phyloP scores from a whole-genome alignment of 192 early-diverging fungal genomes.

The Dissophora ornata region DNA sequence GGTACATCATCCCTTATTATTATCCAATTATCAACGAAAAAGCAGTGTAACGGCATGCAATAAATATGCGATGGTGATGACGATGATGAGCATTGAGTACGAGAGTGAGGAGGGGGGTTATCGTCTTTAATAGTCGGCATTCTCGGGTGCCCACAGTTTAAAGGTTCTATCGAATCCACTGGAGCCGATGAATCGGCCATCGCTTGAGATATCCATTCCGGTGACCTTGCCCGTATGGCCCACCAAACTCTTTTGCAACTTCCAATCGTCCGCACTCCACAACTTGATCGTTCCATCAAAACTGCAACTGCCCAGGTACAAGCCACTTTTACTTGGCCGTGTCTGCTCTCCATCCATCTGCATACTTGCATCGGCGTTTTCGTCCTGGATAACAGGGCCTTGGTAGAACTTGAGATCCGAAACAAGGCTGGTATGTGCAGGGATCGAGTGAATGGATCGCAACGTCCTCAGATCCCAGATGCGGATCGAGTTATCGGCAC shows the following conservation, averaged over 20 bases:
- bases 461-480: conserved; percentile 93
- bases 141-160: conserved; percentile 85
- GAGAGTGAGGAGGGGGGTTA: too few species aligned
- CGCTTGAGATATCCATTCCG: conserved; percentile 82
- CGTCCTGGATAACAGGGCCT: conserved; percentile 4
- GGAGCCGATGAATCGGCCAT: conserved; percentile 89
- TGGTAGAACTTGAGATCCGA: conserved; percentile 79
- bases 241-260: conserved; percentile 85
- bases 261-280: conserved; percentile 95
- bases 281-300: conserved; percentile 95
- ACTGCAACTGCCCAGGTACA: conserved; percentile 81
- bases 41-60: background rate
- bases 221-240: conserved; percentile 94
- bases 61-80: background rate
- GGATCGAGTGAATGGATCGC: conserved; percentile 82
- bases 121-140: conserved; percentile 34
- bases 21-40: background rate
- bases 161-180: conserved; percentile 94
- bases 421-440: conserved; percentile 92
- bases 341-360: conserved; percentile 42
- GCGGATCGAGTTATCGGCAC: conserved; percentile 90
- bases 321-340: conserved; percentile 63
- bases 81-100: too few species aligned
- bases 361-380: conserved; percentile 32
- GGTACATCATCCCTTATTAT: conserved; percentile 27